phyloP scores from a whole-genome alignment of 2,329 filamentous ascomycete species.

The Aureobasidium sp. region DNA sequence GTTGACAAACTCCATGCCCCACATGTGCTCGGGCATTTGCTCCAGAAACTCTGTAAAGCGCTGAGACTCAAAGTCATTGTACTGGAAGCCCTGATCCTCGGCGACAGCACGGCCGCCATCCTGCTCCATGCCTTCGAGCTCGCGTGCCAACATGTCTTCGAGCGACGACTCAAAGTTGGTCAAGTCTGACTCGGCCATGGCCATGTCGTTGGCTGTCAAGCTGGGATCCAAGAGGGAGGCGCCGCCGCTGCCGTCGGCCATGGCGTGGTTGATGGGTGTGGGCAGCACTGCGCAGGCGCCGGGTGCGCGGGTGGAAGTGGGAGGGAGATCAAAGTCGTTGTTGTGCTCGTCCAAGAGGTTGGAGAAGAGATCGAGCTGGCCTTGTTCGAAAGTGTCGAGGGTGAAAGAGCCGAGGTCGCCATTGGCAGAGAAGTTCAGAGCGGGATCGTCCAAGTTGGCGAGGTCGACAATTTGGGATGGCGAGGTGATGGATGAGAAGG shows the following conservation, averaged over 20 bases:
- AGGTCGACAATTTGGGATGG: conserved; percentile 13
- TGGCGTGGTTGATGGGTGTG: not conserved
- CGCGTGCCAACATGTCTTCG: conserved; percentile 5
- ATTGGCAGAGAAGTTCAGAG: conserved; percentile 2
- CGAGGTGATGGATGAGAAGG: conserved; percentile 3
- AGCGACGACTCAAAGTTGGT: conserved; percentile 10
- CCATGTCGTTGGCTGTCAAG: conserved; percentile 1
- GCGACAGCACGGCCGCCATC: not conserved
- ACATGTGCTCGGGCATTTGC: conserved; percentile 17
- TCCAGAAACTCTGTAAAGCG: conserved; percentile 16
- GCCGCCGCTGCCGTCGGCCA: conserved; percentile 1
- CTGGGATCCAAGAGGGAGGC: not conserved
- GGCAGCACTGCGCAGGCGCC: conserved; percentile 2
- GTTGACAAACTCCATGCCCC: conserved; percentile 17
- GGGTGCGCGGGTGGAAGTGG: not conserved
- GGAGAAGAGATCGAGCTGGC: conserved; percentile 14
- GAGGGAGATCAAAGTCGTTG: not conserved
- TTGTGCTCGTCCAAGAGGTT: conserved; percentile 13
- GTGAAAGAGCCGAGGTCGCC: conserved; percentile 13
- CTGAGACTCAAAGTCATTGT: conserved; percentile 14
- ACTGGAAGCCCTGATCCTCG: not conserved
- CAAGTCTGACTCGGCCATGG: conserved; percentile 6
- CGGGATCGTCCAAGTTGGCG: not conserved
- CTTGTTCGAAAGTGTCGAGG: conserved; percentile 8
- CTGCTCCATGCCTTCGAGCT: conserved; percentile 12